phyloP scores from a whole-genome alignment of 129 eudicot species.

The Flaveria robusta region DNA sequence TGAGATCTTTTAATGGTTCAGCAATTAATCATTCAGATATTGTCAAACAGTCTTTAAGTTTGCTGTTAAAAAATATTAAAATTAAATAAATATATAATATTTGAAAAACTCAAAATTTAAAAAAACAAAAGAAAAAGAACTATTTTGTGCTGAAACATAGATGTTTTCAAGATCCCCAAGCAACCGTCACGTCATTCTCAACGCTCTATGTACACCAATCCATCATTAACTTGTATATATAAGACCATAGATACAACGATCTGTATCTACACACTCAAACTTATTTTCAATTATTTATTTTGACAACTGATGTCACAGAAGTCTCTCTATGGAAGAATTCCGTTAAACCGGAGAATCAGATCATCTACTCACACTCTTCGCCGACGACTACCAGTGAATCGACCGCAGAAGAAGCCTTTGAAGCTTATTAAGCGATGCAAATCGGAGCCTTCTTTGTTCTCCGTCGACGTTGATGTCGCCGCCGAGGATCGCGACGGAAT shows the following conservation, averaged over 20 bases:
- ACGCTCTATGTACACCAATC: slow-evolving; percentile 20
- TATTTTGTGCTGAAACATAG: too few relatives aligned
- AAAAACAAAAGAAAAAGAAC: too few relatives aligned
- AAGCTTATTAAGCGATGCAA: slow-evolving; percentile 48
- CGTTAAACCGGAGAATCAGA: slow-evolving; percentile 51
- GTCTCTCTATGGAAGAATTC: slow-evolving; percentile 34
- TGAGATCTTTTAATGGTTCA: too few relatives aligned
- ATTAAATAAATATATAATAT: too few relatives aligned
- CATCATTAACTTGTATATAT: slow-evolving; percentile 11
- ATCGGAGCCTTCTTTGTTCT: slow-evolving; percentile 63
- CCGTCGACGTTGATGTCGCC: slow-evolving; percentile 8
- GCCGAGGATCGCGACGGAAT: slow-evolving; percentile 32
- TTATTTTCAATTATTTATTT: background rate
- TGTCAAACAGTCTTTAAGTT: too few relatives aligned
- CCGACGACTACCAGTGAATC: slow-evolving; percentile 26
- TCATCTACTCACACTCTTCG: slow-evolving; percentile 18
- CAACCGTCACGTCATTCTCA: background rate
- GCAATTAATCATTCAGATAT: too few relatives aligned
- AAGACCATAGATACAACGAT: background rate
- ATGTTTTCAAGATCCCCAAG: too few relatives aligned
- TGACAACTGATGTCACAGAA: slow-evolving; percentile 49
- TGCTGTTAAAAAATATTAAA: too few relatives aligned
- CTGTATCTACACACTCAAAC: slow-evolving; percentile 8
- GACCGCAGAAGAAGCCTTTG: slow-evolving; percentile 29
- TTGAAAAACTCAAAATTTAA: too few relatives aligned